Base-by-base conservation (phyloP, 2,329 filamentous ascomycete genomes). In the Monosporascus sp. region DNA sequence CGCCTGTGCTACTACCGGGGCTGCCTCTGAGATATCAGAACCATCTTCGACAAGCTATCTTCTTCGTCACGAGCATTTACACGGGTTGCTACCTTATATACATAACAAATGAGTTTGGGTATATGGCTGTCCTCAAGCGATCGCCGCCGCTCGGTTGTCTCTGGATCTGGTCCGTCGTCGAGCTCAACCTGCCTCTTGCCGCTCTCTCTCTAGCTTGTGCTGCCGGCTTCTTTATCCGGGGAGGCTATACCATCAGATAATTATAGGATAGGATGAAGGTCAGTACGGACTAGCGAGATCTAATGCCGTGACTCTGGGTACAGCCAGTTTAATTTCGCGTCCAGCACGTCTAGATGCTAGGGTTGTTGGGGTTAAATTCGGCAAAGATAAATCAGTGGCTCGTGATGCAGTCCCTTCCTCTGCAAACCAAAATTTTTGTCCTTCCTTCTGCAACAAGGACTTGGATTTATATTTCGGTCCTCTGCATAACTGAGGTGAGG, bases 111-210 rank as follows among this genome's bases (percentile, higher is more conserved):
- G 79, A 77, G 31, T 82, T 85, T 59, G 84, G 87, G 5, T 97
- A 97, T 65, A 84, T 95, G 61, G 88, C 88, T 7, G 85, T 96
- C 20, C 92, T 97, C 90, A 95, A 96, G 74, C 85, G 84, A 58
- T 88, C 91, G 0, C 94, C 94, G n/a, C 86, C 91, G 5, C 70
- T 97, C 16, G 94, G 91, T 0, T 93, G 89, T 41, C 70, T 97
- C 19, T 97, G 93, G 92, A 81, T 97, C 5, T 97, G 93, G 91
- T 85, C 88, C 35, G 86, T 97, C 22, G 79, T 97, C 19, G 94
- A 99, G 74, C 80, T 97, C 72, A 80, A 90, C 52, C 74, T 96
- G 41, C 65, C 77, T 0, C 85, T 81, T 64, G 89, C 88, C 0
- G 73, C 86, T 1, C 60, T 71, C 14, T 86, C 82, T 59, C 66